These are phyloP conservation scores for Suhomyces bolitotheri DNA, from an alignment of 1,139 yeast species.

Conservation along the genomic window DNA sequence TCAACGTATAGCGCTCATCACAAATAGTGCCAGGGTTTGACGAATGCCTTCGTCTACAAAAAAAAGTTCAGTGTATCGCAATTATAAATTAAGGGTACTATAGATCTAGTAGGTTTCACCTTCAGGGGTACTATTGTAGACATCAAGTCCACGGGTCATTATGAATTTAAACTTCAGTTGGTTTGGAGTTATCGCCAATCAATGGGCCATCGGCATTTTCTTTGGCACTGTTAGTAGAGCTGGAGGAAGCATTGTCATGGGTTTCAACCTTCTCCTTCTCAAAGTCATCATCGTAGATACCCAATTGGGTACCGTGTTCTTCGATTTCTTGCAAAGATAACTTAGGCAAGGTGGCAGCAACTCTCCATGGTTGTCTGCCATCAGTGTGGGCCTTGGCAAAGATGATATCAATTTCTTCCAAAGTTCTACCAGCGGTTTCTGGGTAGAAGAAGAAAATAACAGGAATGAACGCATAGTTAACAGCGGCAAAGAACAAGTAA, in stretches of 20 bases:
- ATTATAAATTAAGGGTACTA: too few relatives aligned
- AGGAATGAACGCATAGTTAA: conserved; percentile 29
- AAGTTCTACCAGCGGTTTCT: conserved; percentile 33
- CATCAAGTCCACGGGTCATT: conserved; percentile 8
- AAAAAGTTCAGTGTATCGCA: too few relatives aligned
- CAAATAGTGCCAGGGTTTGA: too few relatives aligned
- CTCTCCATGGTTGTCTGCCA: conserved; percentile 48
- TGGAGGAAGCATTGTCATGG: conserved; percentile 30
- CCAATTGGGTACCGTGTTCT: conserved; percentile 47
- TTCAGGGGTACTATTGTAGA: too few relatives aligned
- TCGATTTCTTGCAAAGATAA: conserved; percentile 48
- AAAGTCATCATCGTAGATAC: conserved; percentile 43
- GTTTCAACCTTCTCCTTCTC: conserved; percentile 38
- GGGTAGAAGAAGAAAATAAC: conserved; percentile 33
- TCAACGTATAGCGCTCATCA: too few relatives aligned
- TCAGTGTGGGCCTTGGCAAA: conserved; percentile 43
- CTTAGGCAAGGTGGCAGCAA: conserved; percentile 53
- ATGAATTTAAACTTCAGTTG: conserved; percentile 13
- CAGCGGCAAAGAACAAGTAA: conserved; percentile 33
- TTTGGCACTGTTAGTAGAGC: conserved; percentile 20
- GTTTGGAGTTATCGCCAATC: conserved; percentile 11
- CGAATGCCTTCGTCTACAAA: too few relatives aligned
- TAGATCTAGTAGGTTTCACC: too few relatives aligned
- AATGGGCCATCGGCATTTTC: conserved; percentile 18
- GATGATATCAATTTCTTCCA: conserved; percentile 33